Conservation (phyloP, 176 grass and related monocot genomes). For the Canna indica region DNA sequence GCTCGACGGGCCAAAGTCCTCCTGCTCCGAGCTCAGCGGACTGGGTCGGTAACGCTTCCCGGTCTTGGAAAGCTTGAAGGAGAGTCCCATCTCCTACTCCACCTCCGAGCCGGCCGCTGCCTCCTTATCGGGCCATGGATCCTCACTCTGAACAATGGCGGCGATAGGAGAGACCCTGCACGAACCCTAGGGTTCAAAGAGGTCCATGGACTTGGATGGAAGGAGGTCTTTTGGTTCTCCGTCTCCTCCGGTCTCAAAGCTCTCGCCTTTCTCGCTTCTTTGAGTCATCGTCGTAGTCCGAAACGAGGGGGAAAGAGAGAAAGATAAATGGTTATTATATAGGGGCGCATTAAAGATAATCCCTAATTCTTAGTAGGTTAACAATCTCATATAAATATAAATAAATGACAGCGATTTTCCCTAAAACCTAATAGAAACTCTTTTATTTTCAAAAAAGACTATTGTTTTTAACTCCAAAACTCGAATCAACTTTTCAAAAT, state of each 20-base stretch:
- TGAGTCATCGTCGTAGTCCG: too few relatives aligned
- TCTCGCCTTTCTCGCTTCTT: background rate
- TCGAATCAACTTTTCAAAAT: too few relatives aligned
- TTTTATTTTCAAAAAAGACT: too few relatives aligned
- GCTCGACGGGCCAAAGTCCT: constrained; percentile 16
- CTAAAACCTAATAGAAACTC: too few relatives aligned
- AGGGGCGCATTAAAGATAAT: too few relatives aligned
- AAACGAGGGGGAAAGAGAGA: too few relatives aligned
- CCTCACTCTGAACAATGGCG: background rate
- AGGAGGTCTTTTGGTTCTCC: background rate
- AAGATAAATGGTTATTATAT: too few relatives aligned
- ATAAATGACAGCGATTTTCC: too few relatives aligned
- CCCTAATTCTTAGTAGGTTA: too few relatives aligned
- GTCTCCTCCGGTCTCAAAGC: background rate
- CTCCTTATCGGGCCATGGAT: background rate
- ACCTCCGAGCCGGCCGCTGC: background rate
- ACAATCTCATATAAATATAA: too few relatives aligned
- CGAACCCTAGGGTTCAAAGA: background rate
- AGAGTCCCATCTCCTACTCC: constrained; percentile 50
- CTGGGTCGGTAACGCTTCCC: constrained; percentile 30
- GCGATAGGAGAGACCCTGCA: background rate
- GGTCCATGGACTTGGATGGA: background rate
- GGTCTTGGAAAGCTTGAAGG: constrained; percentile 68
- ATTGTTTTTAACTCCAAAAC: too few relatives aligned
- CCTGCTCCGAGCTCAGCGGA: background rate